Base-by-base conservation (phyloP, 352 stramenopile genomes). In the Phytophthora pseudosyringae region DNA sequence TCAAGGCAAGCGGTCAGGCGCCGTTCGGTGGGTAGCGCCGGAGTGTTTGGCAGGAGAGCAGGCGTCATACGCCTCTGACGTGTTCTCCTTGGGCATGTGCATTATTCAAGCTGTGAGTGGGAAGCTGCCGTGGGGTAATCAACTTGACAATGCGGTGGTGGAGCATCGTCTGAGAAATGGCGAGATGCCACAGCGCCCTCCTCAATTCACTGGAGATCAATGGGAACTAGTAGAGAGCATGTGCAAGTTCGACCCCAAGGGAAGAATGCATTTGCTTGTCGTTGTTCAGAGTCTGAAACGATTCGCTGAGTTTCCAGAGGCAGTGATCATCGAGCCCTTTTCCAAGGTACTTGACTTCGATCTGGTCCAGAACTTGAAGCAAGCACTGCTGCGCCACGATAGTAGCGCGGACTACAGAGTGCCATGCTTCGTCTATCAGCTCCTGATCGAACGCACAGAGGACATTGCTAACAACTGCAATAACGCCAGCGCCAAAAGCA, bases 81-180 rank as follows among this genome's bases (percentile, higher is more conserved):
- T 64, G 13, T 64, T 58, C 18, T 64, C 56, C 3, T 50, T 64
- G n/a, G 56, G 56, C 13, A 64, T 56, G 45, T 46, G 48, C 13
- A 55, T 64, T n/a, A 13, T 58, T 16, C 48, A 67, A 36, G 29
- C 51, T 3, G 45, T 58, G 25, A 55, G 32, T 39, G 41, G 32
- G 2, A 44, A 33, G 29, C 1, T 55, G 7, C 43, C 54, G 11
- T 62, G 54, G 54, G 38, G 49, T 28, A 57, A 57, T n/a, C 36
- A 47, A 26, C 38, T 47, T 33, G 18, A 55, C 10, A 53, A 47
- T 5, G 10, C n/a, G 3, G 54, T 44, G 3, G 43, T 62, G 33
- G 4, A 29, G 9, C 16, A 47, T 46, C 26, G 28, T 35, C 25
- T 57, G 21, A 44, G 43, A 43, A 54, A 47, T 26, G 49, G 49